Evolutionary conservation across 2,329 filamentous ascomycete species (phyloP).

Genomic region (Ascochyta viciae-villosae): DNA sequence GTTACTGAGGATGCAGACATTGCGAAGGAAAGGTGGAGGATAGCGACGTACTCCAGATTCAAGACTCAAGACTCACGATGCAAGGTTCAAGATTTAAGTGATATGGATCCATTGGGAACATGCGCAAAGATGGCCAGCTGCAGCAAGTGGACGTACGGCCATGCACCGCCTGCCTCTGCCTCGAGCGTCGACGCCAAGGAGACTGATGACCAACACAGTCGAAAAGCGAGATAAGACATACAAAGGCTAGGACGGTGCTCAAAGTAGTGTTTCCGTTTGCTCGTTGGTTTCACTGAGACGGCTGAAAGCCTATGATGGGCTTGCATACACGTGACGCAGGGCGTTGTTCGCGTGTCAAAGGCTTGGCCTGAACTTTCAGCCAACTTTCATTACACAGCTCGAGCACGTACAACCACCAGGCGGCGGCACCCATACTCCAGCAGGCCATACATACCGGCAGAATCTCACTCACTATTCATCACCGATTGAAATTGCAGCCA

Average conservation of each 20-base stretch:
- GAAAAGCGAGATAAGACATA: not conserved
- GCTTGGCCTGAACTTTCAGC: conserved; percentile 17
- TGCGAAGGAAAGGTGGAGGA: not conserved
- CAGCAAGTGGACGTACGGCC: not conserved
- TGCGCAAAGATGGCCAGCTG: not conserved
- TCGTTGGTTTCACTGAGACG: not conserved
- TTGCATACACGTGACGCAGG: conserved; percentile 15
- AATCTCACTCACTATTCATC: conserved; percentile 6
- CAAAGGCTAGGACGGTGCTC: not conserved
- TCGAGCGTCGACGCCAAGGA: not conserved
- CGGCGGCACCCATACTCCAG: not conserved
- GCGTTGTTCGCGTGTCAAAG: conserved; percentile 11
- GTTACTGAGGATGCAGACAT: not conserved
- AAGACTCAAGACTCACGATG: not conserved
- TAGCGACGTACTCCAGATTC: not conserved
- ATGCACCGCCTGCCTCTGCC: not conserved
- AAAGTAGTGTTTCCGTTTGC: not conserved
- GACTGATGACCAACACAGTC: not conserved
- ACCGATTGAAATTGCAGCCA: not conserved
- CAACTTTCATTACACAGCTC: conserved; percentile 1
- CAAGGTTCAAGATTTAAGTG: not conserved
- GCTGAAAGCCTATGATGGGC: not conserved
- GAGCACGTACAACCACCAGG: not conserved
- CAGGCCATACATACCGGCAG: not conserved
- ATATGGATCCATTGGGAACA: not conserved